A percentile compares a stretch with the other conserved stretches of the same genome.
Conservation (phyloP, 352 stramenopile genomes). For the Globisporangium megalacanthum region DNA sequence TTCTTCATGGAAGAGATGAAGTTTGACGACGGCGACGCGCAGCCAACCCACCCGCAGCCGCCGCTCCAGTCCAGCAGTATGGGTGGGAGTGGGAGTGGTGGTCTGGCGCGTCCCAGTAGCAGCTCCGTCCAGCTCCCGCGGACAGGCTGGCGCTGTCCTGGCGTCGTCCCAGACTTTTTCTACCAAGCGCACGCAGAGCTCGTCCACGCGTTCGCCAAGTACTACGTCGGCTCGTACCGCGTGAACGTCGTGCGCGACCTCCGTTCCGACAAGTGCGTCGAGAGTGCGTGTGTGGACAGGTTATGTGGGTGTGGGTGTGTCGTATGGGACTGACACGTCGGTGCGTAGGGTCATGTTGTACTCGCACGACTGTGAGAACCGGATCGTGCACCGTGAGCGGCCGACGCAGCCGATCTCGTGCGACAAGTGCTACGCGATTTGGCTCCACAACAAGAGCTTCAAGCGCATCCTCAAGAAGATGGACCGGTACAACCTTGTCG, state of each 20-base stretch:
- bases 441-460: constrained; percentile 62
- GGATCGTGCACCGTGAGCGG: constrained; percentile 39
- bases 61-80: background rate
- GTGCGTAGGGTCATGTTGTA: constrained; percentile 50
- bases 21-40: constrained; percentile 11
- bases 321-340: background rate
- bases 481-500: constrained; percentile 52
- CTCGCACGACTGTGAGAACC: constrained; percentile 65
- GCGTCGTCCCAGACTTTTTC: constrained; percentile 48
- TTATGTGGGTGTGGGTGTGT: background rate
- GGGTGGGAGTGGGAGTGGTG: background rate
- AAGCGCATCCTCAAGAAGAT: constrained; percentile 67
- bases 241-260: constrained; percentile 63
- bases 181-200: constrained; percentile 45
- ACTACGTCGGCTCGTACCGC: constrained; percentile 53
- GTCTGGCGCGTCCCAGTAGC: no score
- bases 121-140: constrained; percentile 35
- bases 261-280: constrained; percentile 54
- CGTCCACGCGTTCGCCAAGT: constrained; percentile 62
- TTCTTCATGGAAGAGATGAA: constrained; percentile 28
- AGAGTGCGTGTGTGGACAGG: constrained; percentile 1
- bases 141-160: constrained; percentile 53
- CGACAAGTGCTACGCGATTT: constrained; percentile 46
- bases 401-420: constrained; percentile 43
- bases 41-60: background rate